Percentiles rank a stretch among this genome's conserved stretches.
Conservation (phyloP, 192 early-diverging fungal genomes). For the Entomortierella beljakovae region DNA sequence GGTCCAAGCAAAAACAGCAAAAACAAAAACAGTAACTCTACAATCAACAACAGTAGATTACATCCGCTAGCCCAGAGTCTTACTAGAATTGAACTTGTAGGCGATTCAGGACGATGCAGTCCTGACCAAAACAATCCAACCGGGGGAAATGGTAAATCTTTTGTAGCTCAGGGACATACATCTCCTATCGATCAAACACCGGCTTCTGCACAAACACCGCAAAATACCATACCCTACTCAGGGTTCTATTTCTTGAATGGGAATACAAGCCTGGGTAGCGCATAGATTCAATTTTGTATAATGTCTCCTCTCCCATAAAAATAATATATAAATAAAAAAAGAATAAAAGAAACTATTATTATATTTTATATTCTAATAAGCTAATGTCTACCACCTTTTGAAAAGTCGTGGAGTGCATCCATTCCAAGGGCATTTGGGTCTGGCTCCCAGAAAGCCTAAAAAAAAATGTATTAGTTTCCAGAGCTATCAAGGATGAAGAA, state of each 20-base stretch:
- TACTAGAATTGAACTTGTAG: conserved; percentile 22
- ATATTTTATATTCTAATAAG: neutral
- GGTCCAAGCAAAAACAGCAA: neutral
- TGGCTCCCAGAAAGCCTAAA: conserved; percentile 51
- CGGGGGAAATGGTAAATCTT: neutral
- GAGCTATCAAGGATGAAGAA: neutral
- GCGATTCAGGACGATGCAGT: neutral
- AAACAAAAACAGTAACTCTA: conserved; percentile 3
- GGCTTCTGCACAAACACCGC: neutral
- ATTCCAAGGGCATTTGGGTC: conserved; percentile 35
- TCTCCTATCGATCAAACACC: neutral
- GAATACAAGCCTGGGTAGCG: conserved; percentile 1
- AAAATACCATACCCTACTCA: conserved; percentile 7
- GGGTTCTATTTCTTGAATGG: conserved; percentile 17
- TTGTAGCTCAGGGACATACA: neutral
- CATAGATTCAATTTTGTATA: neutral
- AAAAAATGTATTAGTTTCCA: conserved; percentile 5
- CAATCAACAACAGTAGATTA: neutral
- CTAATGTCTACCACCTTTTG: conserved; percentile 34
- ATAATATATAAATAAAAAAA: neutral
- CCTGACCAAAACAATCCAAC: neutral
- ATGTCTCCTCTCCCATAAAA: too few relatives aligned
- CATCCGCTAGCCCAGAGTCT: conserved; percentile 38
- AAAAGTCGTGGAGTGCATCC: conserved; percentile 47
- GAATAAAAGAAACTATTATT: neutral